Evolutionary conservation across 2,329 filamentous ascomycete species (phyloP).

Genomic region (Ustulina deusta): DNA sequence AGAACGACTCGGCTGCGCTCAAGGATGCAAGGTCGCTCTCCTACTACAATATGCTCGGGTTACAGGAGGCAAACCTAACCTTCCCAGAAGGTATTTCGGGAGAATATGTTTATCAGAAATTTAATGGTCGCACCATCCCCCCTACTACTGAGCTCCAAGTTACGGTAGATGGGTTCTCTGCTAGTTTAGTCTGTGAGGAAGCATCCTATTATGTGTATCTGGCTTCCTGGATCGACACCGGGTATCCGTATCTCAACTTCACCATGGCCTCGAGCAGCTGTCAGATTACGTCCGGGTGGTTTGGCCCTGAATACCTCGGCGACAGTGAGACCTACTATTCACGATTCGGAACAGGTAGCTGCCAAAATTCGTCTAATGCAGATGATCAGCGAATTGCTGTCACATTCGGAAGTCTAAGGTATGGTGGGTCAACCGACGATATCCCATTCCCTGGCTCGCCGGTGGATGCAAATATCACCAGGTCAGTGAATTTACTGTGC

Average conservation of each 20-base stretch:
- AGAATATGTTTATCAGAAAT: slow-evolving; percentile 12
- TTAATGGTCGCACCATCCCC: not conserved
- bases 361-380: not conserved
- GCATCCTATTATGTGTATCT: slow-evolving; percentile 2
- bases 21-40: not conserved
- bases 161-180: slow-evolving; percentile 18
- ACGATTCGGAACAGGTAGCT: slow-evolving; percentile 12
- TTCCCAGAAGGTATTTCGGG: slow-evolving; percentile 8
- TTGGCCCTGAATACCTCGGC: too few species aligned
- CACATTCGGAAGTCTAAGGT: slow-evolving; percentile 3
- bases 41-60: slow-evolving; percentile 17
- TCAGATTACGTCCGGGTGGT: slow-evolving; percentile 5
- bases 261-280: slow-evolving; percentile 4
- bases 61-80: not conserved
- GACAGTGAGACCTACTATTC: slow-evolving; percentile 15
- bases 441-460: not conserved
- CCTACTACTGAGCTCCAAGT: slow-evolving; percentile 1
- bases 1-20: slow-evolving; percentile 2
- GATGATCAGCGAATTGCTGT: slow-evolving; percentile 18
- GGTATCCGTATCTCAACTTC: slow-evolving; percentile 14
- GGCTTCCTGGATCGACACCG: not conserved
- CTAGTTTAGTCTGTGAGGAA: slow-evolving; percentile 15
- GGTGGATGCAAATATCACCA: not conserved
- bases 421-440: not conserved
- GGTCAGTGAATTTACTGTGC: slow-evolving; percentile 2